Conservation (phyloP, 805 yeast species). For the Cyberlindnera japonica region DNA sequence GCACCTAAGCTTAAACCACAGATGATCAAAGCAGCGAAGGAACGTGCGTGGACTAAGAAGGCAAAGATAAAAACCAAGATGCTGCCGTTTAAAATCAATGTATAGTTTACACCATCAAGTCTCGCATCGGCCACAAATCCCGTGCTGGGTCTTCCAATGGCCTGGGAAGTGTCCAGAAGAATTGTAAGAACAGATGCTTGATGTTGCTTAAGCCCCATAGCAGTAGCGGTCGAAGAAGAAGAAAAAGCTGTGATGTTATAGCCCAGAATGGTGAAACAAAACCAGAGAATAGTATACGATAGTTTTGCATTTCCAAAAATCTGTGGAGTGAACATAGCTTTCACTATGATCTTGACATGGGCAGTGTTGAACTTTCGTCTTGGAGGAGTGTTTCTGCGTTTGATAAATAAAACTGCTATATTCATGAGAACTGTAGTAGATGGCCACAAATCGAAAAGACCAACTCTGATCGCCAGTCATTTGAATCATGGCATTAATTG, state of each 20-base stretch:
- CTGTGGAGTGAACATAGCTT: conserved; percentile 33
- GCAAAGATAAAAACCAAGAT: conserved; percentile 37
- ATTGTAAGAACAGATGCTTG: conserved; percentile 47
- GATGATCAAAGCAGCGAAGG: conserved; percentile 37
- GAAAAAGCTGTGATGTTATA: conserved; percentile 45
- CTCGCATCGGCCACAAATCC: conserved; percentile 43
- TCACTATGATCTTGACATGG: conserved; percentile 19
- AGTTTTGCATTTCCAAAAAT: conserved; percentile 31
- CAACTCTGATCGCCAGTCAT: conserved; percentile 41
- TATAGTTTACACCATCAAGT: conserved; percentile 42
- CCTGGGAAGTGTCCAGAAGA: conserved; percentile 44
- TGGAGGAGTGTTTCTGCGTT: conserved; percentile 28
- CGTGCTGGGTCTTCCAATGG: conserved; percentile 45
- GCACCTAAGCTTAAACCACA: conserved; percentile 42
- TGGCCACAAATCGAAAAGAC: conserved; percentile 47
- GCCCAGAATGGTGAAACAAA: conserved; percentile 34
- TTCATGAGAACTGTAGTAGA: conserved; percentile 34
- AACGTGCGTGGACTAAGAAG: conserved; percentile 44
- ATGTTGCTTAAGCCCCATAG: conserved; percentile 43
- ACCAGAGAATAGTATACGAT: conserved; percentile 35
- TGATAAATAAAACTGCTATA: conserved; percentile 37
- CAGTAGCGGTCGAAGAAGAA: conserved; percentile 42
- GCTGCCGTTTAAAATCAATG: conserved; percentile 34
- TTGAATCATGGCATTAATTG: conserved; percentile 40
- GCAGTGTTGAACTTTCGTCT: conserved; percentile 8